These are phyloP conservation scores for Fusarium sarcochroum DNA, from an alignment of 2,329 filamentous ascomycete genomes.

Conservation along the genomic window DNA sequence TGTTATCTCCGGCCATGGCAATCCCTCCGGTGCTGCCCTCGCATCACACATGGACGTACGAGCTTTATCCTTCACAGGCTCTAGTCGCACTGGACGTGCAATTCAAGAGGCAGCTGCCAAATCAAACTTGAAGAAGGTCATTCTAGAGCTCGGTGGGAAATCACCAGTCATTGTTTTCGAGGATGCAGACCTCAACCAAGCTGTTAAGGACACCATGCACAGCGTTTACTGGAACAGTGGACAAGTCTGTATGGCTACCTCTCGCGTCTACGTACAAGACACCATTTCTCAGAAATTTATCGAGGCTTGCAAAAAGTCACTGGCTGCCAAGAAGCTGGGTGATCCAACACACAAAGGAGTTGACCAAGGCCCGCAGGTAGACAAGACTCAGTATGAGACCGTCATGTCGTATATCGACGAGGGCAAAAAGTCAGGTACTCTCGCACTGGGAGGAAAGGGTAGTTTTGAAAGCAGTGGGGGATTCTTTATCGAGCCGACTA, in stretches of 20 bases:
- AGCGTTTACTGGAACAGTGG: conserved; percentile 68
- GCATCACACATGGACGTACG: conserved; percentile 77
- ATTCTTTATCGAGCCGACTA: conserved; percentile 36
- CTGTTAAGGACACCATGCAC: conserved; percentile 62
- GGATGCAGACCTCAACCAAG: conserved; percentile 56
- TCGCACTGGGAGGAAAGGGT: conserved; percentile 25
- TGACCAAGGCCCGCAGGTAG: conserved; percentile 35
- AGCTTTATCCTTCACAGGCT: conserved; percentile 84
- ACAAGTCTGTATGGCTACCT: conserved; percentile 73
- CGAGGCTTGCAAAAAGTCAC: conserved; percentile 10
- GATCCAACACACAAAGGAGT: conserved; percentile 9
- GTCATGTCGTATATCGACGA: conserved; percentile 32
- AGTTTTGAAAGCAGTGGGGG: conserved; percentile 18
- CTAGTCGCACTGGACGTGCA: conserved; percentile 76
- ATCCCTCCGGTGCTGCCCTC: conserved; percentile 75
- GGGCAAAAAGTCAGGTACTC: conserved; percentile 28
- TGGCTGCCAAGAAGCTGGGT: conserved; percentile 13
- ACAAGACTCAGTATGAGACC: conserved; percentile 30
- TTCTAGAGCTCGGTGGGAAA: conserved; percentile 78
- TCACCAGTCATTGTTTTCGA: conserved; percentile 75
- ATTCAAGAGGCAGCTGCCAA: conserved; percentile 80
- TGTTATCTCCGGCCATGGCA: conserved; percentile 78
- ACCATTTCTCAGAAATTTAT: conserved; percentile 55
- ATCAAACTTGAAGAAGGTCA: conserved; percentile 75
- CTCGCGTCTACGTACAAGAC: conserved; percentile 70